These are phyloP conservation scores for Xylaria sp. DNA, from an alignment of 2,329 filamentous ascomycete species.

Conservation along the genomic window DNA sequence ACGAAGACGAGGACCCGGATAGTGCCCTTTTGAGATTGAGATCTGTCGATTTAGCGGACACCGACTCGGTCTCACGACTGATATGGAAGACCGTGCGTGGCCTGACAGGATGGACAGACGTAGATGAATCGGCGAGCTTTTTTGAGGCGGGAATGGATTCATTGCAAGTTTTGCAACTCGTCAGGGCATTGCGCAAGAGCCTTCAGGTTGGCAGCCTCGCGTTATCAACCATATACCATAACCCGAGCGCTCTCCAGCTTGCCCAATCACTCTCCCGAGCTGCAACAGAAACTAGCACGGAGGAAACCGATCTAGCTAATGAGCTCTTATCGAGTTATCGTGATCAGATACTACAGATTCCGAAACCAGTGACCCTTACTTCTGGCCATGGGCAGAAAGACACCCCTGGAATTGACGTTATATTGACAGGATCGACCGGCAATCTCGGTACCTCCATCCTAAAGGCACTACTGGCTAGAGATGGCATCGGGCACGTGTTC, in stretches of 20 bases:
- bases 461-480: slow-evolving; percentile 33
- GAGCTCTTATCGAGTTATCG: slow-evolving; percentile 35
- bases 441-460: slow-evolving; percentile 45
- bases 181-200: slow-evolving; percentile 24
- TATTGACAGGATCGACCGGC: slow-evolving; percentile 49
- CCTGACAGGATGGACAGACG: not conserved
- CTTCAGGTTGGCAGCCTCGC: slow-evolving; percentile 12
- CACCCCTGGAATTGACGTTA: slow-evolving; percentile 26
- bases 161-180: slow-evolving; percentile 31
- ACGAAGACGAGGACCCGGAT: not conserved
- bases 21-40: not conserved
- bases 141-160: slow-evolving; percentile 38
- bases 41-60: not conserved
- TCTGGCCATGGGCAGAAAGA: not conserved
- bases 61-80: not conserved
- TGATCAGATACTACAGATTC: slow-evolving; percentile 15
- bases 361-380: not conserved
- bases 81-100: not conserved
- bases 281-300: not conserved
- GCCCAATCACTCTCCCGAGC: slow-evolving; percentile 25
- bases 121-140: slow-evolving; percentile 28
- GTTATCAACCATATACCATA: slow-evolving; percentile 34
- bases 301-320: slow-evolving; percentile 30
- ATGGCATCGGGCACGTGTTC: slow-evolving; percentile 40
- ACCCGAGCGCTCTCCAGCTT: slow-evolving; percentile 35